Evolutionary conservation across 768 basidiomycete genomes (phyloP).

Genomic region (Pulveroboletus sp.): DNA sequence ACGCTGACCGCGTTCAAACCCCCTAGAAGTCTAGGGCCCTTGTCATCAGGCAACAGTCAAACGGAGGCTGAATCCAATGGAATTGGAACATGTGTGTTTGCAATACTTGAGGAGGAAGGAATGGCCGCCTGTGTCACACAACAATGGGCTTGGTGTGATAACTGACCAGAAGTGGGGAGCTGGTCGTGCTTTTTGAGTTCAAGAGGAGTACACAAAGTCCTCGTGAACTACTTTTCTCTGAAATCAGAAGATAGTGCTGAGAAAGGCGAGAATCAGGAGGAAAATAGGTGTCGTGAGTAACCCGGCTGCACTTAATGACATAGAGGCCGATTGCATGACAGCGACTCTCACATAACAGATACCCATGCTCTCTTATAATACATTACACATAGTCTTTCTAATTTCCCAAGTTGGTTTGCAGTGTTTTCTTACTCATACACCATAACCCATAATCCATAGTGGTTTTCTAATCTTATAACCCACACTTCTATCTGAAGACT

Average conservation of each 20-base stretch:
- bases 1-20: neutral
- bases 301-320: neutral
- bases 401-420: too few relatives aligned
- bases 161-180: constrained; percentile 2
- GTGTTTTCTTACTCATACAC: too few relatives aligned
- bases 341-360: too few relatives aligned
- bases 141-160: neutral
- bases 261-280: neutral
- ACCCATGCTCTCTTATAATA: too few relatives aligned
- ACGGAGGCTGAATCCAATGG: neutral
- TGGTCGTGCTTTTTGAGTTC: neutral
- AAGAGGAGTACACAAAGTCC: neutral
- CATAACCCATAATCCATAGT: too few relatives aligned
- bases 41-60: constrained; percentile 4
- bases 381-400: too few relatives aligned
- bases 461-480: too few relatives aligned
- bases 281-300: neutral
- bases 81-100: constrained; percentile 7
- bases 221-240: neutral
- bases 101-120: neutral
- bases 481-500: too few relatives aligned
- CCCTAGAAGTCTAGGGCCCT: neutral
- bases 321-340: too few relatives aligned
- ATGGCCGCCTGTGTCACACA: neutral
- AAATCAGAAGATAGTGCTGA: neutral